Evolutionary conservation across 805 yeast genomes (phyloP), one percentile per base, ranked within the genome.

Genomic region (Blastobotrys parvus): DNA sequence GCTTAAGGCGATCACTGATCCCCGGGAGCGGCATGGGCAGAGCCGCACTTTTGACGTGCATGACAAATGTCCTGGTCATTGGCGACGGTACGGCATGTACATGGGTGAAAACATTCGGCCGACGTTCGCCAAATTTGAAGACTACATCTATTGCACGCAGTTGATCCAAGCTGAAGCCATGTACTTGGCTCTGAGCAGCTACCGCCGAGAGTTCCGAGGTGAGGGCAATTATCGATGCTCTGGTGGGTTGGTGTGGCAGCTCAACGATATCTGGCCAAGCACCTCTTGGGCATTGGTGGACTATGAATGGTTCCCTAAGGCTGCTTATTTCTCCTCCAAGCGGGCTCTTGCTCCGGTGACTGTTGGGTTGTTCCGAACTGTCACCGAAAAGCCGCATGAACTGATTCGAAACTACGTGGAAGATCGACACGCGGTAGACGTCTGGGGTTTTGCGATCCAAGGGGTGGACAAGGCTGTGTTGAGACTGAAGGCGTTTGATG

Each of bases 161-260:
- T 52, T 72, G 37, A 61, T 72, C 64, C 78, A 74, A 51, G 56
- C 71, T 10, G 78, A 74, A 41, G 70, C 76, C 48, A 53, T 72
- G 32, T 59, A 62, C 5, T 68, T 59, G 48, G 77, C 76, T 3
- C 62, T 67, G 38, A 55, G 63, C 36, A 59, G 62, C 32, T 71
- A 73, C 68, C 60, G 75, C 53, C 47, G 74, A 22, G 54, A 63
- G 42, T 73, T 75, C 75, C 55, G 58, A 17, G 57, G 55, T 2
- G 53, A 52, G 3, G 60, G 61, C 1, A 53, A 58, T 31, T 57
- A 71, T 23, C 54, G 59, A n/a, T 51, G 56, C 29, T 70, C 74
- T 10, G 78, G 78, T 2, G 65, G 69, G 4, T 53, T 73, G 21
- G 73, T 73, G 6, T 73, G 78, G 78, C 78, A 73, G 52, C 51